Conservation (phyloP, 495 filamentous ascomycete genomes). For the Baudoinia panamericana region DNA sequence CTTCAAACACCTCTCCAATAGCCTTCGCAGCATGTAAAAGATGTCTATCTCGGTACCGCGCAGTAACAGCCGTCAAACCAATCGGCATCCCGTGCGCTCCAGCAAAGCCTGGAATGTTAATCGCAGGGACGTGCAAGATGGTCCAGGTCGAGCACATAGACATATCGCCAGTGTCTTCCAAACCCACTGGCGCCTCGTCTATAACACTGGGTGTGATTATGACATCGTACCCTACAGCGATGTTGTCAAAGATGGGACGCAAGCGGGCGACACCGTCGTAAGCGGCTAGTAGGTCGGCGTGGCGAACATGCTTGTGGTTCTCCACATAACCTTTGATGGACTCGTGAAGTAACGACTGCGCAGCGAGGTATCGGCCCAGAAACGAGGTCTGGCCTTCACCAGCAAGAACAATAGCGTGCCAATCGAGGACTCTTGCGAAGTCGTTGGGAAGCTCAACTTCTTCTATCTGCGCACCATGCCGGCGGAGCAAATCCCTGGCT, state of each 20-base stretch:
- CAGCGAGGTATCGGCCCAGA: conserved; percentile 33
- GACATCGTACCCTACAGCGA: conserved; percentile 35
- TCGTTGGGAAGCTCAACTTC: conserved; percentile 36
- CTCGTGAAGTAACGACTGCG: conserved; percentile 31
- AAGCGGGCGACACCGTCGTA: conserved; percentile 35
- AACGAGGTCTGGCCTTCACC: conserved; percentile 35
- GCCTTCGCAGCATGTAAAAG: conserved; percentile 32
- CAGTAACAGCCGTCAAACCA: conserved; percentile 35
- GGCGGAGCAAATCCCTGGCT: conserved; percentile 29
- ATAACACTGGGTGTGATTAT: conserved; percentile 38
- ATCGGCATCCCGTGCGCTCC: conserved; percentile 38
- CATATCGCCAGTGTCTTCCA: conserved; percentile 33
- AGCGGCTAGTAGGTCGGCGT: conserved; percentile 32
- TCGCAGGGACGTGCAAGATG: conserved; percentile 35
- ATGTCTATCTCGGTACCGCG: conserved; percentile 35
- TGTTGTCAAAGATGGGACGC: conserved; percentile 35
- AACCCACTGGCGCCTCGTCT: conserved; percentile 38
- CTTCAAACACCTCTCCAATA: conserved; percentile 32
- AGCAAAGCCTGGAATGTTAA: conserved; percentile 39
- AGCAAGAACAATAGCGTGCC: conserved; percentile 31
- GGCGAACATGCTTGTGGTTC: conserved; percentile 28
- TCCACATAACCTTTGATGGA: conserved; percentile 34
- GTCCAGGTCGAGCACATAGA: conserved; percentile 29
- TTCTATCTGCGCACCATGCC: conserved; percentile 34
- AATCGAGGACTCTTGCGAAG: conserved; percentile 32